These are phyloP conservation scores for Kluyveromyces lactis DNA, from an alignment of 805 yeast species.

Conservation along the genomic window DNA sequence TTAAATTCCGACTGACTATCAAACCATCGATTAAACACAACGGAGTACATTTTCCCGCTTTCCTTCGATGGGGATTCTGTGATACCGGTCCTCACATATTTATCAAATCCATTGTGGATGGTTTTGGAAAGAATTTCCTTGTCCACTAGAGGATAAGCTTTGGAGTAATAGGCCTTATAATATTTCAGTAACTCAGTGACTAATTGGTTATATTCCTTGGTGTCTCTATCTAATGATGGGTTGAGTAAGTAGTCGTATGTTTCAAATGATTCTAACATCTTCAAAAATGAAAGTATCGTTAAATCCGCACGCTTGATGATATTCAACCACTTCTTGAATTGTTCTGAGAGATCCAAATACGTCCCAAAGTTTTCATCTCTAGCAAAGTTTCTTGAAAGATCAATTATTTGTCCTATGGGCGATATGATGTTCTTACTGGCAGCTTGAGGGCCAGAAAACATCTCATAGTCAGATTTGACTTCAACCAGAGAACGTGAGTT, in stretches of 20 bases:
- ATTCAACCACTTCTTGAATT: conserved; percentile 48
- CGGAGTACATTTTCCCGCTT: conserved; percentile 41
- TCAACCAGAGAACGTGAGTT: conserved; percentile 3
- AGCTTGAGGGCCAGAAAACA: conserved; percentile 18
- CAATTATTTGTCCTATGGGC: conserved; percentile 40
- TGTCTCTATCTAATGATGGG: conserved; percentile 24
- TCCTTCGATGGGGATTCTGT: conserved; percentile 6
- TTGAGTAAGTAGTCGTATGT: conserved; percentile 17
- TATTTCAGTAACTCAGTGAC: conserved; percentile 41
- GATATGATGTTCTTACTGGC: conserved; percentile 34
- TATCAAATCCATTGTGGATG: conserved; percentile 7
- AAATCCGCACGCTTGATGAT: conserved; percentile 30
- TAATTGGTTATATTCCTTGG: conserved; percentile 36
- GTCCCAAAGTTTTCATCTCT: conserved; percentile 59
- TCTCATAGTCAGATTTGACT: conserved; percentile 15
- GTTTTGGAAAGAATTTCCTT: conserved; percentile 21
- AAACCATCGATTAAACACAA: conserved; percentile 54
- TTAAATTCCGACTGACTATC: conserved; percentile 55
- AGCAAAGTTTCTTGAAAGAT: conserved; percentile 43
- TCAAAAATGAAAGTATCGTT: conserved; percentile 45
- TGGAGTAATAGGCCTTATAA: conserved; percentile 38
- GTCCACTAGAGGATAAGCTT: conserved; percentile 41
- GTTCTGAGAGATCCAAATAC: conserved; percentile 45
- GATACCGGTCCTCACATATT: conserved; percentile 16
- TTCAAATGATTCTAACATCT: conserved; percentile 35